These are phyloP conservation scores for Globisporangium lucens DNA, from an alignment of 352 stramenopile genomes.

Conservation along the genomic window DNA sequence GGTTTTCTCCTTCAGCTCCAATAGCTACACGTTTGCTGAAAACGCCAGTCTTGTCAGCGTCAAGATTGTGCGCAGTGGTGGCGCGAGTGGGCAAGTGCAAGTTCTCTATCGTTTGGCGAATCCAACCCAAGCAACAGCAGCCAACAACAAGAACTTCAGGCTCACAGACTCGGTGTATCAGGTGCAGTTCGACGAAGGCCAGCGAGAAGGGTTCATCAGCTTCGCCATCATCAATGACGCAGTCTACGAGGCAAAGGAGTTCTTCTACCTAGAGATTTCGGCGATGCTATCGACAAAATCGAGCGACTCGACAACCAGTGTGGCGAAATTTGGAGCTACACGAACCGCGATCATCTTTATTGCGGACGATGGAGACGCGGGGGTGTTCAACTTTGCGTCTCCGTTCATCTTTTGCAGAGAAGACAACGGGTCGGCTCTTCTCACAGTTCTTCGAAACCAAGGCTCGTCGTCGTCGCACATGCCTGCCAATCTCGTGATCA, in stretches of 20 bases:
- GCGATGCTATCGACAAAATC: conserved; percentile 29
- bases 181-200: conserved; percentile 47
- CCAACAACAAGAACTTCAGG: conserved; percentile 62
- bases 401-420: conserved; percentile 59
- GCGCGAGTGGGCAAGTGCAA: conserved; percentile 34
- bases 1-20: conserved; percentile 52
- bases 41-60: conserved; percentile 40
- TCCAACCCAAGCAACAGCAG: conserved; percentile 42
- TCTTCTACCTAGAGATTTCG: conserved; percentile 60
- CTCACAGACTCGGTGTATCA: conserved; percentile 33
- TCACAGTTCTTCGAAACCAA: conserved; percentile 44
- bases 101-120: conserved; percentile 48
- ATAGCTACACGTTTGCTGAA: conserved; percentile 52
- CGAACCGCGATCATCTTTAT: conserved; percentile 44
- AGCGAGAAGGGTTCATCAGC: conserved; percentile 41
- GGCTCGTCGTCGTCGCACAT: conserved; percentile 57
- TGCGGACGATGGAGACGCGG: conserved; percentile 56
- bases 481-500: conserved; percentile 45
- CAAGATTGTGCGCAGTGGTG: conserved; percentile 43
- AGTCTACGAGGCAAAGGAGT: conserved; percentile 61
- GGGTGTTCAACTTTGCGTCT: conserved; percentile 54
- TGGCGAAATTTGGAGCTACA: conserved; percentile 36
- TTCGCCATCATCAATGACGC: conserved; percentile 57
- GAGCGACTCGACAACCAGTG: conserved; percentile 24
- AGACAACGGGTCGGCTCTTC: conserved; percentile 56